Evolutionary conservation across 306 rosid species (phyloP).

Genomic region (Fragaria vesca): DNA sequence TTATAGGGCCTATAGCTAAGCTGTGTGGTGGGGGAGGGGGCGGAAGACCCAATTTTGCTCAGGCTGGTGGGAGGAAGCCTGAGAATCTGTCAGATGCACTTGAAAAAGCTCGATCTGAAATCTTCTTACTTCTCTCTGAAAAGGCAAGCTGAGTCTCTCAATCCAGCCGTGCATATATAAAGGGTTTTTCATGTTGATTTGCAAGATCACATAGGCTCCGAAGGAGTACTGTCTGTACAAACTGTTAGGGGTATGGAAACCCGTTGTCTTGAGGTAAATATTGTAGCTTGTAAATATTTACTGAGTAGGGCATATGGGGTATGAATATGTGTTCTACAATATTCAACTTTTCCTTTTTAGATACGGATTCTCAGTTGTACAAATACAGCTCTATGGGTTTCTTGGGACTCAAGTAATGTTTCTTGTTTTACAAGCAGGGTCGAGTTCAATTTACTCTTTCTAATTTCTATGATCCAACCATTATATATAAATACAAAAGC

Average conservation of each 20-base stretch:
- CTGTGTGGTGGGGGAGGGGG: slow-evolving; percentile 97
- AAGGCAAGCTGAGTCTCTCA: slow-evolving; percentile 42
- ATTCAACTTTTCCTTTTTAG: neutral
- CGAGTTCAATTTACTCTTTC: too few species aligned
- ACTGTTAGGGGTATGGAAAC: neutral
- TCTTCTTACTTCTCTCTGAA: slow-evolving; percentile 51
- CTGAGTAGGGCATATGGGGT: neutral
- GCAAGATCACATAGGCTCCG: slow-evolving; percentile 10
- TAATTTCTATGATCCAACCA: too few species aligned
- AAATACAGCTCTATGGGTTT: neutral
- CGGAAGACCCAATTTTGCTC: slow-evolving; percentile 94
- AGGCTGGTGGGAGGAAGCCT: slow-evolving; percentile 94
- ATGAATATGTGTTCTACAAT: neutral
- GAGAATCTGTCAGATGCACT: slow-evolving; percentile 71
- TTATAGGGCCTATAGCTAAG: slow-evolving; percentile 85
- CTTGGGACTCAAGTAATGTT: neutral
- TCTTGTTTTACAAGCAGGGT: too few species aligned
- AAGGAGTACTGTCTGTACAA: neutral
- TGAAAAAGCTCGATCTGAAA: slow-evolving; percentile 69
- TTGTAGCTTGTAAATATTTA: neutral
- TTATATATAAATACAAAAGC: neutral
- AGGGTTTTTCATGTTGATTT: neutral
- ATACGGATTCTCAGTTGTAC: neutral
- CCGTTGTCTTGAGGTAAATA: neutral
- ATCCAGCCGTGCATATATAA: neutral